These are phyloP conservation scores for Cladophialophora yegresii DNA, from an alignment of 2,329 filamentous ascomycete species.

Conservation along the genomic window DNA sequence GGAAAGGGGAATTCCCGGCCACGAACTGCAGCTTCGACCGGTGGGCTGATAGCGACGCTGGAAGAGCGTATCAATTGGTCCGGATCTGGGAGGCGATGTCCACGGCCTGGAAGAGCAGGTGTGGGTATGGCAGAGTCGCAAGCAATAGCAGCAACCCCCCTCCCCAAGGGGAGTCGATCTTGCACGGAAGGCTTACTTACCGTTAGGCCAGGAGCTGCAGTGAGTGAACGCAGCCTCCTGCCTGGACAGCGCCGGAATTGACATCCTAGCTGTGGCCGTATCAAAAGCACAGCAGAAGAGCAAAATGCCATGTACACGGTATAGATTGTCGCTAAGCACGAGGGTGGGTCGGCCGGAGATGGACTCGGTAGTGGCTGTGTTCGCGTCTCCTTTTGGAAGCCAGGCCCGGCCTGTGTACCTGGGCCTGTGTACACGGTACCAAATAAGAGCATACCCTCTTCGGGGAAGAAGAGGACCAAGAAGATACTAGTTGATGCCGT, in stretches of 20 bases:
- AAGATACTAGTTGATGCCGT: background rate
- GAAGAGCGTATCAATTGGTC: conserved; percentile 22
- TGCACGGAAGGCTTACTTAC: conserved; percentile 5
- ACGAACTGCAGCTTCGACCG: conserved; percentile 5
- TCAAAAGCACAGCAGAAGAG: conserved; percentile 7
- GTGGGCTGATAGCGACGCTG: conserved; percentile 4
- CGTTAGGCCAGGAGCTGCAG: conserved; percentile 3
- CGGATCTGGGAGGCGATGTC: conserved; percentile 27
- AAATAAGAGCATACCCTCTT: background rate
- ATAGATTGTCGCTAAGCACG: conserved; percentile 2
- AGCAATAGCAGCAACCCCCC: background rate
- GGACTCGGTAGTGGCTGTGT: background rate
- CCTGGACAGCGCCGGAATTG: background rate
- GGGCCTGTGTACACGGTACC: background rate
- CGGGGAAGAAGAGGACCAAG: background rate
- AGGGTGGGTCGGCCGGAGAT: conserved; percentile 6
- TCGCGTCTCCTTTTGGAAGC: conserved; percentile 1
- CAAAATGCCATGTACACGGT: background rate
- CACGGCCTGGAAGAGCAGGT: conserved; percentile 19
- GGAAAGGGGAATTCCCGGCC: conserved; percentile 11
- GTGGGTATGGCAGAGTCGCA: conserved; percentile 19
- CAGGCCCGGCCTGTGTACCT: background rate
- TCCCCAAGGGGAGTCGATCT: background rate
- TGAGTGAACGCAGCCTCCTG: conserved; percentile 15
- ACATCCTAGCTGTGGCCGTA: background rate